These are phyloP conservation scores for Takakia lepidozioides DNA, from an alignment of 225 moss, liverwort and hornwort species.

Conservation along the genomic window DNA sequence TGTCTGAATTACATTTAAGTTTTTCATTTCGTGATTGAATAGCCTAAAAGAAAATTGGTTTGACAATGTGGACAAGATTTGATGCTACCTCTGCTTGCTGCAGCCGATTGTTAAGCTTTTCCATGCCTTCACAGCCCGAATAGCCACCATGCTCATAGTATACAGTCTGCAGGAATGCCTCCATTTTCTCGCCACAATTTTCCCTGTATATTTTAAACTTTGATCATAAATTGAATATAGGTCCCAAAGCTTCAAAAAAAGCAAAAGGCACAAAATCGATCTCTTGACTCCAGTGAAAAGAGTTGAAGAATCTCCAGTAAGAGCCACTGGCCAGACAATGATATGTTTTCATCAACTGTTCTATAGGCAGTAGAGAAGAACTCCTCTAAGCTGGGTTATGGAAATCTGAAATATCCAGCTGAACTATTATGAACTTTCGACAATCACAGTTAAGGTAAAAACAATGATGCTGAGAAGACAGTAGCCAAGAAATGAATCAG, in stretches of 20 bases:
- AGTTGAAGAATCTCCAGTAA: not conserved
- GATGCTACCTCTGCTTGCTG: conserved; percentile 53
- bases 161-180: conserved; percentile 57
- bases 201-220: too few species aligned
- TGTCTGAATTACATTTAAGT: too few species aligned
- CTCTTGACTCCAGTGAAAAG: not conserved
- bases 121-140: conserved; percentile 65
- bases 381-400: too few species aligned
- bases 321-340: not conserved
- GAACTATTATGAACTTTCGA: too few species aligned
- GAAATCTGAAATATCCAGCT: too few species aligned
- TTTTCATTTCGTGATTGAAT: too few species aligned
- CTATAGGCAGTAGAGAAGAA: not conserved
- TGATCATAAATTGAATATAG: too few species aligned
- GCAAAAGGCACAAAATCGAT: conserved; percentile 5
- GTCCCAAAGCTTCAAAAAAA: too few species aligned
- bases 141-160: conserved; percentile 75
- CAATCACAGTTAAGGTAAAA: too few species aligned
- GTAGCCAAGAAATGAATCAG: too few species aligned
- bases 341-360: not conserved
- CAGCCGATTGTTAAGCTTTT: conserved; percentile 51
- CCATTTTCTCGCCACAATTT: conserved; percentile 65
- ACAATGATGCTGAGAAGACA: too few species aligned
- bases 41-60: too few species aligned
- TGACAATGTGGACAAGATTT: conserved; percentile 1